Evolutionary conservation across 257 asterid genomes (phyloP).

Genomic region (Agastache rugosa): DNA sequence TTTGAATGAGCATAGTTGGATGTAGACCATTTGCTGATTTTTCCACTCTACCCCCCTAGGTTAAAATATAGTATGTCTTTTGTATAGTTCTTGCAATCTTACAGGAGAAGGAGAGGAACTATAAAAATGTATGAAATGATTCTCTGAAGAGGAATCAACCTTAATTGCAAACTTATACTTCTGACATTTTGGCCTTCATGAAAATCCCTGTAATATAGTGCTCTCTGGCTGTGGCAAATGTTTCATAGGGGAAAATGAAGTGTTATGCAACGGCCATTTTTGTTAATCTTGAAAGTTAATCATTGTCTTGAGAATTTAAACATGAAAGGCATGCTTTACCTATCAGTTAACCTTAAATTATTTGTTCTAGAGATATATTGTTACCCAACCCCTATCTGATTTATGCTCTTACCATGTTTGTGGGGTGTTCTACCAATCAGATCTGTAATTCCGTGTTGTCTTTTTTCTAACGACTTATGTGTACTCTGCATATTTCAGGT

Average conservation of each 20-base stretch:
- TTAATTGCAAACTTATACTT: neutral
- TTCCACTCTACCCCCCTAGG: neutral
- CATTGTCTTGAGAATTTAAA: conserved; percentile 8
- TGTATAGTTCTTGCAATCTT: neutral
- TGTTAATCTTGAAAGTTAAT: neutral
- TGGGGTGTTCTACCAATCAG: neutral
- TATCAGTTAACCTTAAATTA: neutral
- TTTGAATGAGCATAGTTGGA: neutral
- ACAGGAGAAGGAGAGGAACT: neutral
- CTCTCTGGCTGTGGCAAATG: neutral
- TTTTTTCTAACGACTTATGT: conserved; percentile 7
- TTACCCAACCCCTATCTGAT: neutral
- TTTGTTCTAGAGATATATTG: neutral
- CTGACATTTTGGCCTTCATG: conserved; percentile 6
- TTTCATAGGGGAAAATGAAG: neutral
- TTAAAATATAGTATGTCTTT: neutral
- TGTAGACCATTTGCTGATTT: neutral
- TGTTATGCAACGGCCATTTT: neutral
- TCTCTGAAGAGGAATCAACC: neutral
- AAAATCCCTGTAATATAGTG: neutral
- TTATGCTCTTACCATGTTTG: neutral
- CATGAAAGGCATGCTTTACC: conserved; percentile 17
- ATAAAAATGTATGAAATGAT: neutral
- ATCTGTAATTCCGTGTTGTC: neutral
- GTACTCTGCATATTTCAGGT: conserved; percentile 46